Base-by-base conservation (phyloP, 306 rosid species). In the Quercus wislizeni region DNA sequence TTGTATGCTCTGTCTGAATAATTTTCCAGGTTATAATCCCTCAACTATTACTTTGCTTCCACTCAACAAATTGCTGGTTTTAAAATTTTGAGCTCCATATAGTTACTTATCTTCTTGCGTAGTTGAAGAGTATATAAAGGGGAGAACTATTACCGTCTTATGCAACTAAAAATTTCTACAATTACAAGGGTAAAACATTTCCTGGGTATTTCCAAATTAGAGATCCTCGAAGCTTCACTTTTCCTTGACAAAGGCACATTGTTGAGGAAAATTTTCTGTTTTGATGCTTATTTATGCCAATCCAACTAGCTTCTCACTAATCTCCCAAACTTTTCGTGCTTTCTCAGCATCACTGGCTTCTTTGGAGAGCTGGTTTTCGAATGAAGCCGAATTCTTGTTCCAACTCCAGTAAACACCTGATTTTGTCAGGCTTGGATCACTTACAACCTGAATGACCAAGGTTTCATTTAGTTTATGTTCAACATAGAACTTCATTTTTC, bases 401-500 rank as follows among this genome's bases (percentile, higher is more conserved):
- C 80, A 76, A 64, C 80, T 81, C 84, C 84, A 81, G 46, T 81
- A 76, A 52, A 81, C 84, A 49, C 84, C 81, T 13, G 84, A 81
- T 41, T 76, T 81, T 71, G 65, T 58, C 15, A 75, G 84, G 72
- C 74, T 70, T 1, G 84, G 84, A 71, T 81, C 77, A 55, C 77
- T 71, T 30, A 76, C 80, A 68, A 81, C 84, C 84, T 80, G 80
- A 49, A 75, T 6, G 31, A 33, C 31, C 52, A 49, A 65, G 18
- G 69, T 51, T 69, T 13, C 28, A 35, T 35, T 78, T 23, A 65
- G 74, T 31, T 68, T 12, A 38, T 23, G 12, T 58, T 12, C 19
- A 41, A 73, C 41, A 7, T 27, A 71, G 43, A 51, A 51, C 31
- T 31, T 30, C 52, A 74, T 41, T 74, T 6, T 27, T 12, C 54